These are phyloP conservation scores for Suillus subaureus DNA, from an alignment of 768 basidiomycete genomes.

Conservation along the genomic window DNA sequence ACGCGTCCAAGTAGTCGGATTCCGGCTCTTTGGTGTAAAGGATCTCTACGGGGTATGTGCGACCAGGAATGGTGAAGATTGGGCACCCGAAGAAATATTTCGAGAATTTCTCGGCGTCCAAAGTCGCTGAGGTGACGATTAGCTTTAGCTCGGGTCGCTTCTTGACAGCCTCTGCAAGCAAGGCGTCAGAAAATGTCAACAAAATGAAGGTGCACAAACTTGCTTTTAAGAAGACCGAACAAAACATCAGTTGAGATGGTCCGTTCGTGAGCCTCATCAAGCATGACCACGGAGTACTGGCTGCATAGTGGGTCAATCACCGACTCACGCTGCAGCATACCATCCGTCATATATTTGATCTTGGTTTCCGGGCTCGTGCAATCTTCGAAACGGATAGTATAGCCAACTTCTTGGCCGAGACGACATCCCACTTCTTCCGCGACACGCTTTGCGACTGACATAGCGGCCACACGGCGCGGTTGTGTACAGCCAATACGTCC, in stretches of 20 bases:
- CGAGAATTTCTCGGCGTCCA: constrained; percentile 99
- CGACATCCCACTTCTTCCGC: constrained; percentile 98
- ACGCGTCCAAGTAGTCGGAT: constrained; percentile 95
- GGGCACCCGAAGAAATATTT: constrained; percentile 99
- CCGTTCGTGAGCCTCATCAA: constrained; percentile 98
- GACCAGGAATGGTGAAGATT: constrained; percentile 99
- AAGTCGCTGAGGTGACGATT: constrained; percentile 96
- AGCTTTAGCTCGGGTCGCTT: constrained; percentile 94
- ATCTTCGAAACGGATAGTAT: constrained; percentile 99
- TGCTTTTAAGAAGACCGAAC: constrained; percentile 86
- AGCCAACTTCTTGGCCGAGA: constrained; percentile 96
- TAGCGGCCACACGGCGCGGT: constrained; percentile 98
- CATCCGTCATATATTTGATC: constrained; percentile 99
- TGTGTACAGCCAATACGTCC: constrained; percentile 97
- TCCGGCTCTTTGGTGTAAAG: constrained; percentile 99
- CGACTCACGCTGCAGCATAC: constrained; percentile 97
- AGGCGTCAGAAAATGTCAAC: constrained; percentile 18
- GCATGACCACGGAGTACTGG: constrained; percentile 93
- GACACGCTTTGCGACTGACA: constrained; percentile 99
- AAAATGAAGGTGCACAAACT: constrained; percentile 15
- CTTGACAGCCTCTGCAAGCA: constrained; percentile 81
- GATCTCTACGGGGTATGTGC: constrained; percentile 97
- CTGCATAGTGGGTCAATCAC: constrained; percentile 94
- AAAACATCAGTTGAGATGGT: constrained; percentile 98
- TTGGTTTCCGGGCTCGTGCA: constrained; percentile 98